These are phyloP conservation scores for Russula vinacea DNA, from an alignment of 768 basidiomycete species.

Conservation along the genomic window DNA sequence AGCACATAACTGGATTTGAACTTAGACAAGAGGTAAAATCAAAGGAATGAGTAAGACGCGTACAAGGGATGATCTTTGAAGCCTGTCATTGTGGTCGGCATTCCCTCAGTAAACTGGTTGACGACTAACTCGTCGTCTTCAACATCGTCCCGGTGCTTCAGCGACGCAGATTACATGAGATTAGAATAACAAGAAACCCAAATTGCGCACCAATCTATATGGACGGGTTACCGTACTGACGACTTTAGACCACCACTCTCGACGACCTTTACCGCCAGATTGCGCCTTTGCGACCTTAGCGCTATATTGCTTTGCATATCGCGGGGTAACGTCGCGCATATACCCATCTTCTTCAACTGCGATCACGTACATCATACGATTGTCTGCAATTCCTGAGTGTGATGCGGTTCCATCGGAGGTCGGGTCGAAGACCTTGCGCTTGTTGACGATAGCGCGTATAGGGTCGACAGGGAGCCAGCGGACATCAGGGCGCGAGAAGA, in stretches of 20 bases:
- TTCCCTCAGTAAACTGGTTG: slow-evolving; percentile 79
- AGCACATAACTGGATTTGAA: slow-evolving; percentile 64
- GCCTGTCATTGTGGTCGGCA: slow-evolving; percentile 86
- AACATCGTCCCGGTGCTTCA: slow-evolving; percentile 83
- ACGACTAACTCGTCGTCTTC: slow-evolving; percentile 87
- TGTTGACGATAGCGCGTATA: slow-evolving; percentile 74
- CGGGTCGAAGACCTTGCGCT: slow-evolving; percentile 78
- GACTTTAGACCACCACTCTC: slow-evolving; percentile 84
- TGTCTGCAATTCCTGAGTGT: slow-evolving; percentile 47
- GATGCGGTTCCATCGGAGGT: slow-evolving; percentile 28
- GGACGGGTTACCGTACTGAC: slow-evolving; percentile 62
- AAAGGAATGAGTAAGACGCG: slow-evolving; percentile 32
- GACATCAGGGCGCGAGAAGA: slow-evolving; percentile 87
- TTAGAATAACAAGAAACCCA: not conserved
- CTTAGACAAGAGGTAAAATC: not conserved
- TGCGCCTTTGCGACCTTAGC: slow-evolving; percentile 81
- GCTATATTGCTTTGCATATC: slow-evolving; percentile 80
- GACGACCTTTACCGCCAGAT: slow-evolving; percentile 61
- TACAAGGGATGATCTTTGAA: slow-evolving; percentile 97
- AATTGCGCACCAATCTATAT: slow-evolving; percentile 65
- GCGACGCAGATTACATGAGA: slow-evolving; percentile 15
- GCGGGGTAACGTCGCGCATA: slow-evolving; percentile 84
- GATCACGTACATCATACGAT: slow-evolving; percentile 89
- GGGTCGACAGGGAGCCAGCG: slow-evolving; percentile 95
- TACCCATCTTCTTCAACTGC: slow-evolving; percentile 94